Evolutionary conservation across 176 grass and related monocot genomes (phyloP), one percentile per base, ranked within the genome.

Genomic region (Secale cereale): DNA sequence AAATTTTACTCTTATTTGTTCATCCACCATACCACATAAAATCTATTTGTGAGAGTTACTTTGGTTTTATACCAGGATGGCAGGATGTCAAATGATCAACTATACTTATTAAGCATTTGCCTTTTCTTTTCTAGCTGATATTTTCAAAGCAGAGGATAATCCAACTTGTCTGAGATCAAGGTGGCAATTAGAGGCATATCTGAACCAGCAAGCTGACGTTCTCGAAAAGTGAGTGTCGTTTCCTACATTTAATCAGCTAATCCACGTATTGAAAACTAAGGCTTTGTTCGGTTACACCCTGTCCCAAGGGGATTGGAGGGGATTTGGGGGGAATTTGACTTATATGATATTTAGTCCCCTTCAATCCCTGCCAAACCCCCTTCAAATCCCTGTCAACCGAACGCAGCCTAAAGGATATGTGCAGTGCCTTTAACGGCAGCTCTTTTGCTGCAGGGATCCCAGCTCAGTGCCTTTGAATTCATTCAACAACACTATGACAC

Each of bases 131-230:
- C 54, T 89, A 88, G 89, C 64, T 43, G 89, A 94, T 90, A 89
- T 78, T 91, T 88, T 69, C 50, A 94, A 89, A 87, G 79, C 70
- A 30, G 93, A 95, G 39, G 83, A 87, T 76, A 91, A 83, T 85
- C 87, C 82, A 67, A 87, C 81, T 41, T 86, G 91, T 85, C 41
- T 98, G 65, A 87, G 91, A 87, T 98, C 96, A 78, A 93, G 89
- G 85, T 98, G 93, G 93, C 96, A 95, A 89, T 80, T 98, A 84
- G 96, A 95, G 86, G 96, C 93, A 83, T 98, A 91, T 66, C 93
- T 98, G 57, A 98, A 98, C 71, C 82, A 86, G 65, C 96, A 98
- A 91, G 96, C 93, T 80, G 87, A 95, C 80, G 77, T 95, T 89
- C 88, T 98, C 76, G 96, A 98, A 65, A 98, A 95, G 96, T 94